Evolutionary conservation across 352 stramenopile genomes (phyloP).

Genomic region (Phytopythium ostracodes): DNA sequence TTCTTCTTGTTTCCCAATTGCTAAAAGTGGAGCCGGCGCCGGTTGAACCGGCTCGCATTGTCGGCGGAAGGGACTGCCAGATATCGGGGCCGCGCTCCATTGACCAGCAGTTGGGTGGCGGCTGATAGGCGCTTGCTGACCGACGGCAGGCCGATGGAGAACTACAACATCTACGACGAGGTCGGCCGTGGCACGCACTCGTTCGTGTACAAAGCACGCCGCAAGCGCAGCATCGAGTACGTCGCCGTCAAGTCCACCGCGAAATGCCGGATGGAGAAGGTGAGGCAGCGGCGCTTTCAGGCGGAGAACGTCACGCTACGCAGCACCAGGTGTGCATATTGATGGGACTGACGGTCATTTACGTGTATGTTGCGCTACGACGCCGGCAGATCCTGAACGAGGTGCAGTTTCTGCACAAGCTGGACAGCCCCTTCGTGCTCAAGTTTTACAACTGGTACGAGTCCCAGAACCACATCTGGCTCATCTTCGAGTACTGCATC

Average conservation of each 20-base stretch:
- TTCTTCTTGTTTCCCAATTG: neutral
- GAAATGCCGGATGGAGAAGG: conserved; percentile 91
- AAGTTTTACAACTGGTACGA: conserved; percentile 96
- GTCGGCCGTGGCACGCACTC: conserved; percentile 89
- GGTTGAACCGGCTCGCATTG: too few relatives aligned
- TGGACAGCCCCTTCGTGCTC: conserved; percentile 82
- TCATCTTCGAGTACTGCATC: conserved; percentile 94
- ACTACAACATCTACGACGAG: conserved; percentile 95
- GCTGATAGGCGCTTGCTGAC: too few relatives aligned
- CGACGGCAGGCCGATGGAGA: conserved; percentile 69
- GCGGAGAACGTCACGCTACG: neutral
- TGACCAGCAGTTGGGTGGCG: too few relatives aligned
- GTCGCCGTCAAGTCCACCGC: conserved; percentile 92
- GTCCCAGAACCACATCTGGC: conserved; percentile 94
- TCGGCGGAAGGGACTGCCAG: too few relatives aligned
- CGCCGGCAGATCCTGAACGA: conserved; percentile 72
- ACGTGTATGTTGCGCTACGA: neutral
- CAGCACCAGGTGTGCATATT: neutral
- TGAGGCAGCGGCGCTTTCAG: conserved; percentile 23
- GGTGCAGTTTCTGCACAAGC: conserved; percentile 85
- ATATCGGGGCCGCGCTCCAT: too few relatives aligned
- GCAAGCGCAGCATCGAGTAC: conserved; percentile 92
- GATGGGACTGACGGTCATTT: neutral
- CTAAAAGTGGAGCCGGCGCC: too few relatives aligned
- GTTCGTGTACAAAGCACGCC: conserved; percentile 90